Evolutionary conservation across 345 rosid genomes (phyloP).

Genomic region (Bruguiera sexangula): DNA sequence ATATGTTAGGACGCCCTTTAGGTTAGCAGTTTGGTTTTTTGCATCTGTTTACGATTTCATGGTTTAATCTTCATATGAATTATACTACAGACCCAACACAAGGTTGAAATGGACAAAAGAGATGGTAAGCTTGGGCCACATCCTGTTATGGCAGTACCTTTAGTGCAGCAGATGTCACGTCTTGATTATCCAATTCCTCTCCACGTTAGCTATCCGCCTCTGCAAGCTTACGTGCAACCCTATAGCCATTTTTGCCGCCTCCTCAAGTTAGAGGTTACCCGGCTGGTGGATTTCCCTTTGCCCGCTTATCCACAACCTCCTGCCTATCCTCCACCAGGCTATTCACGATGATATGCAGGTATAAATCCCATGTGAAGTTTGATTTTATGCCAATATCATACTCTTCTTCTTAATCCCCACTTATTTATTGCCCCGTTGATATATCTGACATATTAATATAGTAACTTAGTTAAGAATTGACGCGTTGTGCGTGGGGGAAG

Average conservation of each 20-base stretch:
- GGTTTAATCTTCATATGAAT: constrained; percentile 1
- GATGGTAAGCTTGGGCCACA: constrained; percentile 53
- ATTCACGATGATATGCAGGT: background rate
- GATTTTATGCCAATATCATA: no score
- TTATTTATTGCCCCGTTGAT: no score
- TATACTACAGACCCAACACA: constrained; percentile 55
- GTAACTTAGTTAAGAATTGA: no score
- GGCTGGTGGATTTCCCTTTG: constrained; percentile 22
- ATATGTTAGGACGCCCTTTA: no score
- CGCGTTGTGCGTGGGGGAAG: no score
- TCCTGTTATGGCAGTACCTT: constrained; percentile 53
- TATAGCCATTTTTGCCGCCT: constrained; percentile 40
- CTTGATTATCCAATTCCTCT: constrained; percentile 36
- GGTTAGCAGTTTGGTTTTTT: no score
- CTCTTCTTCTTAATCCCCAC: no score
- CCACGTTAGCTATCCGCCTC: constrained; percentile 27
- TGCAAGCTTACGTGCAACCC: constrained; percentile 29
- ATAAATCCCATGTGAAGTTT: no score
- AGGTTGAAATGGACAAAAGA: constrained; percentile 77
- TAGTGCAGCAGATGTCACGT: constrained; percentile 65
- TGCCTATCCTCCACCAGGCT: constrained; percentile 16
- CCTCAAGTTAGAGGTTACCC: constrained; percentile 27
- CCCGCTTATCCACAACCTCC: constrained; percentile 5
- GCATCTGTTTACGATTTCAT: background rate
- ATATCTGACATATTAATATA: no score